A percentile compares a stretch with the other conserved stretches of the same genome.
Conservation (phyloP, 805 yeast genomes). For the Kazachstania africana region DNA sequence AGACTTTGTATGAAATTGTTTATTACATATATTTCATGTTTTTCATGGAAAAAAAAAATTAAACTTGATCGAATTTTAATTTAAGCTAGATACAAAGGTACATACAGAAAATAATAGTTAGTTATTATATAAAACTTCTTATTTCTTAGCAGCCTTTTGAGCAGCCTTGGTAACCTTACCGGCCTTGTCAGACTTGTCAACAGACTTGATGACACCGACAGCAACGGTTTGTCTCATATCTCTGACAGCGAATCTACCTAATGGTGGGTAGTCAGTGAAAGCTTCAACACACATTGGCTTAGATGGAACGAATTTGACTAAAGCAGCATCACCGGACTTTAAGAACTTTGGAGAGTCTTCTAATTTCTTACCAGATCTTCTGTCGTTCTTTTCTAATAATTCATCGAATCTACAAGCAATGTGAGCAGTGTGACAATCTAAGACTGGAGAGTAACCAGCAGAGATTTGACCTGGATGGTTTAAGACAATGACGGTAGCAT, state of each 20-base stretch:
- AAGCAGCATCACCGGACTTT: conserved; percentile 94
- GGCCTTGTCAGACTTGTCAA: conserved; percentile 74
- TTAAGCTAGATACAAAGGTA: no score
- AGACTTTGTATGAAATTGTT: no score
- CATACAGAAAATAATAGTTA: conserved; percentile 7
- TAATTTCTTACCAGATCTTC: conserved; percentile 83
- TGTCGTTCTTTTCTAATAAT: conserved; percentile 75
- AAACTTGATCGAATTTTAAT: no score
- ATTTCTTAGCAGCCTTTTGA: conserved; percentile 27
- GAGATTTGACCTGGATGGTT: conserved; percentile 90
- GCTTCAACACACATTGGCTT: conserved; percentile 94
- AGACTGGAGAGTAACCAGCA: conserved; percentile 84
- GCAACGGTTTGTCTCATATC: conserved; percentile 99
- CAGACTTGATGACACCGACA: conserved; percentile 97
- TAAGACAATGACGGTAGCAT: conserved; percentile 76
- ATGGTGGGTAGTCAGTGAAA: conserved; percentile 89
- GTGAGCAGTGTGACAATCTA: conserved; percentile 86
- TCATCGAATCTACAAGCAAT: conserved; percentile 81
- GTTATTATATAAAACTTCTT: conserved; percentile 9
- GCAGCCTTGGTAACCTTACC: conserved; percentile 98
- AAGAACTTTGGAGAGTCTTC: conserved; percentile 88
- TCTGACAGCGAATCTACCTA: conserved; percentile 98
- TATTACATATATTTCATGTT: no score
- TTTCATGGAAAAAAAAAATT: no score
- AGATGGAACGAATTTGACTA: conserved; percentile 77